phyloP scores from a whole-genome alignment of 108 stramenopile genomes.

The Cyclotella sp. region DNA sequence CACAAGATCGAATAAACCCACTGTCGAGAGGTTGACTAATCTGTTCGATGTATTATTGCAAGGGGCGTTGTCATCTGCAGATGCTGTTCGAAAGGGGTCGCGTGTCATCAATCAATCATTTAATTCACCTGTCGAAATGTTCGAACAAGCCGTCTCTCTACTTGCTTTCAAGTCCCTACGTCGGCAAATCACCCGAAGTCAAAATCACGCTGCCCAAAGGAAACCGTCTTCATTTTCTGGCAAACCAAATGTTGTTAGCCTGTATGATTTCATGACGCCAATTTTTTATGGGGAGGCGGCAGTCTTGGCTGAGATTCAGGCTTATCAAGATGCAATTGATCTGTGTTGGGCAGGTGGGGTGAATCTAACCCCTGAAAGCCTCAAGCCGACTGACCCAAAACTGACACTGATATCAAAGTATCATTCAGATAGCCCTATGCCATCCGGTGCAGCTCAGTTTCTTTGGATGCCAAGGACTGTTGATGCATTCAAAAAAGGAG shows the following conservation, averaged over 20 bases:
- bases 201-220: background rate
- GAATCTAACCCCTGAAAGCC: background rate
- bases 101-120: conserved; percentile 7
- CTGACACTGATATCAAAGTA: conserved; percentile 27
- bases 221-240: background rate
- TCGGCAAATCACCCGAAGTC: background rate
- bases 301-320: conserved; percentile 35
- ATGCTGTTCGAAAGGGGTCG: conserved; percentile 2
- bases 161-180: conserved; percentile 10
- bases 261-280: background rate
- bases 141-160: background rate
- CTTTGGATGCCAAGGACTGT: conserved; percentile 30
- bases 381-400: background rate
- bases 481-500: conserved; percentile 34
- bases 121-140: background rate
- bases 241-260: background rate
- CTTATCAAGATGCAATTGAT: conserved; percentile 41
- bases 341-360: conserved; percentile 14
- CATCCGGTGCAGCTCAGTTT: conserved; percentile 7
- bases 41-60: background rate
- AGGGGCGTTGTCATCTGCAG: background rate
- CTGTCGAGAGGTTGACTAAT: background rate
- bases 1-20: background rate
- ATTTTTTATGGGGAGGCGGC: conserved; percentile 18
- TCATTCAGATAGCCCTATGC: background rate